Conservation (phyloP, 2,329 filamentous ascomycete species). For the Coniochaeta prunicola region DNA sequence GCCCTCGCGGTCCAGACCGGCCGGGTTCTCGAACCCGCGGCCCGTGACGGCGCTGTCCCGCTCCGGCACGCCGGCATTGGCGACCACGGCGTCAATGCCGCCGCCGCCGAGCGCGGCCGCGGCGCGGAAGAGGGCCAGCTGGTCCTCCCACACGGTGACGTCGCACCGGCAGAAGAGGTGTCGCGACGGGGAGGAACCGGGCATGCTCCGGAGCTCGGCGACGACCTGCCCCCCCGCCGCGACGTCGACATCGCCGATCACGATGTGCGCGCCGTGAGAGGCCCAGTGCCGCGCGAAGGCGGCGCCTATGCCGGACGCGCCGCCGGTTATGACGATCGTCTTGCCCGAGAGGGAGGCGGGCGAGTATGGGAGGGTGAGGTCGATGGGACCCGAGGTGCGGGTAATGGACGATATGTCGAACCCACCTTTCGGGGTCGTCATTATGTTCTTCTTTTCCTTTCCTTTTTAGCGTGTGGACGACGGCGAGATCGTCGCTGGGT, state of each 20-base stretch:
- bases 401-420: conserved; percentile 7
- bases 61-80: conserved; percentile 57
- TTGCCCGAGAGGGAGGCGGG: conserved; percentile 40
- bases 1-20: conserved; percentile 26
- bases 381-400: conserved; percentile 33
- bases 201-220: conserved; percentile 29
- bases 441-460: conserved; percentile 2
- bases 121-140: conserved; percentile 57
- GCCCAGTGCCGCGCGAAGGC: conserved; percentile 48
- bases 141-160: conserved; percentile 57
- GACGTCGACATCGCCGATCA: conserved; percentile 57
- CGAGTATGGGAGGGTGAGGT: conserved; percentile 36
- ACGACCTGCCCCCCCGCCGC: conserved; percentile 47
- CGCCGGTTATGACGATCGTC: conserved; percentile 57
- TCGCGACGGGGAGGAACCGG: conserved; percentile 30
- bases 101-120: conserved; percentile 41
- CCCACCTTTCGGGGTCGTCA: conserved; percentile 10
- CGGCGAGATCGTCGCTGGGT: no score
- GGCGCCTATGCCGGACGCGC: conserved; percentile 53
- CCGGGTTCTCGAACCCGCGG: conserved; percentile 38
- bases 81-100: conserved; percentile 56
- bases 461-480: no score
- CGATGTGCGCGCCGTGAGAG: conserved; percentile 47
- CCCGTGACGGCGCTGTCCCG: conserved; percentile 18
- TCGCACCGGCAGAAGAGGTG: conserved; percentile 56